A percentile compares a stretch with the other conserved stretches of the same genome.
phyloP scores from a whole-genome alignment of 2,329 filamentous ascomycete genomes.

The Fusarium irregulare region DNA sequence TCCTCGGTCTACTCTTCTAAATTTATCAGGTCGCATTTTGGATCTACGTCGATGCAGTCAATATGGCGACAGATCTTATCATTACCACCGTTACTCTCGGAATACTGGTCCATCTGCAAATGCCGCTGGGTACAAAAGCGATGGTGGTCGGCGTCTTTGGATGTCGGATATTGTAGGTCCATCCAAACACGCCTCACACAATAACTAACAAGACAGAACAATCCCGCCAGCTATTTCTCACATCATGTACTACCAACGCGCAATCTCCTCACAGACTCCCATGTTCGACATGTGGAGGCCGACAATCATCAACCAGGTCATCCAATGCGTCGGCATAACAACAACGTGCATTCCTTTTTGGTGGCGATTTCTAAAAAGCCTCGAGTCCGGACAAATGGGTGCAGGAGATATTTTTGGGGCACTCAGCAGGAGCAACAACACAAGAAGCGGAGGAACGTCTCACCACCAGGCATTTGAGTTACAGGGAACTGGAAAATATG shows the following conservation, averaged over 20 bases:
- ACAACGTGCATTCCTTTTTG: constrained; percentile 19
- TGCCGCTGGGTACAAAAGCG: constrained; percentile 3
- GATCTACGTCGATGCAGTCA: not conserved
- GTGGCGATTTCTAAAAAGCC: constrained; percentile 20
- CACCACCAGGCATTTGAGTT: constrained; percentile 10
- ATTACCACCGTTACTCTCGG: not conserved
- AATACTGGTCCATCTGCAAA: not conserved
- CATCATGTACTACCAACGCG: constrained; percentile 1
- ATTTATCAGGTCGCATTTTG: constrained; percentile 4
- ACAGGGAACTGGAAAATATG: constrained; percentile 5
- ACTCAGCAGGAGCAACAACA: constrained; percentile 6
- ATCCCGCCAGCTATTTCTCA: constrained; percentile 10
- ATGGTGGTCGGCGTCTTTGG: constrained; percentile 20
- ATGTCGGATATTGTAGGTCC: constrained; percentile 7
- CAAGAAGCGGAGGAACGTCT: constrained; percentile 5
- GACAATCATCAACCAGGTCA: constrained; percentile 9
- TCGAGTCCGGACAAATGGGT: constrained; percentile 15
- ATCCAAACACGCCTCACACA: too few relatives aligned
- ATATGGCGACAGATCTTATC: not conserved
- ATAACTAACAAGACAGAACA: not conserved
- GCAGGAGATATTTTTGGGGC: constrained; percentile 9
- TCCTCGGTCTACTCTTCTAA: not conserved
- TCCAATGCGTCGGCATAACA: constrained; percentile 13
- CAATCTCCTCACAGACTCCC: not conserved
- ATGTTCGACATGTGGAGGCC: constrained; percentile 23